A percentile compares a stretch with the other conserved stretches of the same genome.
Conservation (phyloP, 768 basidiomycete species). For the Vararia minispora region DNA sequence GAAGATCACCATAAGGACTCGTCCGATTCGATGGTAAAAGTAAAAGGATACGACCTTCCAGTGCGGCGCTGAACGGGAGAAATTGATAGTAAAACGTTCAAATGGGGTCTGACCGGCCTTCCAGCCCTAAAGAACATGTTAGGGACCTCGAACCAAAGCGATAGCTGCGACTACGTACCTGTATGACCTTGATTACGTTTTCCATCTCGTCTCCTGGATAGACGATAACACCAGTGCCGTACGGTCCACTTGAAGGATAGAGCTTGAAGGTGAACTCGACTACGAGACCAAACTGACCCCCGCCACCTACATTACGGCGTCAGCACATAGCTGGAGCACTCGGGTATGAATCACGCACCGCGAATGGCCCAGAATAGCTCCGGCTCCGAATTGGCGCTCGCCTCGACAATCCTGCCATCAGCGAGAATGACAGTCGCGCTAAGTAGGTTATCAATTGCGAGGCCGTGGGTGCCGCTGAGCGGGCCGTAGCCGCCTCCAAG, state of each 20-base stretch:
- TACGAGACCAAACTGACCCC: constrained; percentile 20
- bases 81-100: constrained; percentile 10
- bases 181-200: constrained; percentile 6
- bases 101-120: constrained; percentile 5
- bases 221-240: constrained; percentile 6
- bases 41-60: constrained; percentile 7
- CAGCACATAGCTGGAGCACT: neutral
- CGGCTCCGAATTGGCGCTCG: constrained; percentile 15
- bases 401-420: constrained; percentile 16
- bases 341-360: constrained; percentile 9
- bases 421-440: constrained; percentile 11
- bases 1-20: too few relatives aligned
- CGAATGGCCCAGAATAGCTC: constrained; percentile 23
- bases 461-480: constrained; percentile 17
- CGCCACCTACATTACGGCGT: constrained; percentile 12
- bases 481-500: constrained; percentile 18
- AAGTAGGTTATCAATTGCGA: constrained; percentile 17
- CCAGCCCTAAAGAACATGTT: constrained; percentile 4
- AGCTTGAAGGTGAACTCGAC: constrained; percentile 18
- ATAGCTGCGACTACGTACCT: too few relatives aligned
- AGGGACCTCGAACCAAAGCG: too few relatives aligned
- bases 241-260: constrained; percentile 13
- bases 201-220: constrained; percentile 9
- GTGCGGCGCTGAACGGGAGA: constrained; percentile 12
- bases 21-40: neutral